These are phyloP conservation scores for Candolleomyces aberdarensis DNA, from an alignment of 768 basidiomycete genomes.

Conservation along the genomic window DNA sequence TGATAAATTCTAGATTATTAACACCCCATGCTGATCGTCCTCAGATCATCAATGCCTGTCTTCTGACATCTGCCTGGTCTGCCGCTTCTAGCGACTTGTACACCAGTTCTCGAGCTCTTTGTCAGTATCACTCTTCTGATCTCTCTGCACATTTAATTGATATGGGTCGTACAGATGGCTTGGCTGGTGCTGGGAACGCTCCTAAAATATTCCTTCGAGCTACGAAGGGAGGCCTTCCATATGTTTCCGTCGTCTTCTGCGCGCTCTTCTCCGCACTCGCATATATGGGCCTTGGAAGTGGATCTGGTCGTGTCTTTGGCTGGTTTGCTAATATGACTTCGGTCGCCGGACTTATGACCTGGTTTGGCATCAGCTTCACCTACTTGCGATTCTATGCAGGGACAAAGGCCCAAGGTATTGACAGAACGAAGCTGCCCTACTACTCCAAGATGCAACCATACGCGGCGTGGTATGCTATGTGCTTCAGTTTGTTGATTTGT, in stretches of 20 bases:
- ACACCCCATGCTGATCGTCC: neutral
- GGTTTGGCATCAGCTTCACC: constrained; percentile 75
- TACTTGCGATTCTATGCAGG: constrained; percentile 87
- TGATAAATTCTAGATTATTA: neutral
- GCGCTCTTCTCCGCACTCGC: constrained; percentile 67
- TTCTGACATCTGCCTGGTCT: constrained; percentile 90
- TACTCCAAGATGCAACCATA: constrained; percentile 64
- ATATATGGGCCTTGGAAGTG: constrained; percentile 71
- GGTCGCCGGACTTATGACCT: constrained; percentile 68
- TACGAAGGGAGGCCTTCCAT: constrained; percentile 72
- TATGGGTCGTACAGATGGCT: constrained; percentile 53
- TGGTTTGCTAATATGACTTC: constrained; percentile 83
- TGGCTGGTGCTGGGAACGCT: constrained; percentile 78
- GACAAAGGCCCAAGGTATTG: constrained; percentile 73
- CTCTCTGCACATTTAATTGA: neutral
- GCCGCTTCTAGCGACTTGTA: constrained; percentile 88
- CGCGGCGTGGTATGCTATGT: constrained; percentile 59
- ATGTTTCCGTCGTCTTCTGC: constrained; percentile 65
- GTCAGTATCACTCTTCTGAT: constrained; percentile 37
- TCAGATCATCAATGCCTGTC: constrained; percentile 76
- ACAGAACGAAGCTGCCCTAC: constrained; percentile 72
- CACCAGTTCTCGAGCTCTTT: constrained; percentile 84
- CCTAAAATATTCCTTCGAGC: constrained; percentile 76
- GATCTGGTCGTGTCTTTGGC: constrained; percentile 70
- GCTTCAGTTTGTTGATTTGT: constrained; percentile 47